Evolutionary conservation across 1,139 yeast genomes (phyloP), one percentile per base, ranked within the genome.

Genomic region (Pichia sp.): DNA sequence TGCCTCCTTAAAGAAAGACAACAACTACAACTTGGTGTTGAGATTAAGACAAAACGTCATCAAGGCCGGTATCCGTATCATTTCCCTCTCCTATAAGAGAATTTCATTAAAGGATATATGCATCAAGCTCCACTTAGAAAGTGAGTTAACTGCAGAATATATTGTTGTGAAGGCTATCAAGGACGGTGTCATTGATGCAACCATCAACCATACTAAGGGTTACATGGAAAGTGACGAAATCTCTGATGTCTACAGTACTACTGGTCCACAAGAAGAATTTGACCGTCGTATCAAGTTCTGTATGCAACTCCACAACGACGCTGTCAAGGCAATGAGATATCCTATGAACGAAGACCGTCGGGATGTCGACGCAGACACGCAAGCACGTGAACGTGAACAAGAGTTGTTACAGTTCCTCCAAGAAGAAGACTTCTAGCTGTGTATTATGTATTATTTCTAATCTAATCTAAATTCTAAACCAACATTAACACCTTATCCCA

Each of bases 141-240:
- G 93, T 35, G 99, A 94, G 70, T 93, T 93, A 64, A 84, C 91
- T 58, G 96, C 97, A 1, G 99, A 94, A 70, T 94, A 93, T 66
- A 91, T 93, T 65, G 96, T 93, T 32, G 88, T 96, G 34, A 93
- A 94, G 70, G 95, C 98, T 32, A 93, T 94, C 52, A 83, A 96
- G 62, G 99, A 94, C 66, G 97, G 96, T 47, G 99, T 94, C 45
- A 89, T 94, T 66, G 99, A 93, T 62, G 99, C 99, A 4, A 81
- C 83, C 46, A 85, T 94, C 57, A 88, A 93, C 64, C 97, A 91
- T 68, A 90, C 88, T 65, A 76, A 81, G 56, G 98, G 98, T 1
- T 91, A 73, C 65, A 90, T 94, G 88, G 93, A 90, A 69, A 85
- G 95, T 34, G 85, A 83, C 58, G 98, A 91, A 66, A 73, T 89